Conservation (phyloP, 805 yeast genomes). For the Saccharomycopsis lassenensis region DNA sequence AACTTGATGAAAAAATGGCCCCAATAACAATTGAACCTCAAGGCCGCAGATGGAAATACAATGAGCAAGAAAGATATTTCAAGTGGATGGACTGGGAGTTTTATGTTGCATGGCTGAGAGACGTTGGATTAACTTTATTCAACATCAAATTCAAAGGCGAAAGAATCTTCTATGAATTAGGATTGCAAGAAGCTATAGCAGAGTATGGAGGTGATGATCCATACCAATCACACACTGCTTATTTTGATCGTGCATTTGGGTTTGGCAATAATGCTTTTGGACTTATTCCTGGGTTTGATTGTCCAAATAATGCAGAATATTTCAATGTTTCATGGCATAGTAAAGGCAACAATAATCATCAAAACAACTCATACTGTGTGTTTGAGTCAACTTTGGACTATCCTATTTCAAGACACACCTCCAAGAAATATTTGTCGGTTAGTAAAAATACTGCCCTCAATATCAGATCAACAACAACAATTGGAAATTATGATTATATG, state of each 20-base stretch:
- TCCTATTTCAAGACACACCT: no score
- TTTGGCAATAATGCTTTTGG: slow-evolving; percentile 25
- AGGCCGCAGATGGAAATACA: slow-evolving; percentile 23
- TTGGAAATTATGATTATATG: no score
- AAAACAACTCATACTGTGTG: slow-evolving; percentile 23
- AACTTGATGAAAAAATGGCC: slow-evolving; percentile 20
- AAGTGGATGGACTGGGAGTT: slow-evolving; percentile 26
- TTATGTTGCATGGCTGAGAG: slow-evolving; percentile 22
- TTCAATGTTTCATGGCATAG: slow-evolving; percentile 23
- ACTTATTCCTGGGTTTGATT: slow-evolving; percentile 23
- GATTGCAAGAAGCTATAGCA: slow-evolving; percentile 24
- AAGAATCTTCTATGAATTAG: slow-evolving; percentile 23
- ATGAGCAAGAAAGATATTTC: slow-evolving; percentile 22
- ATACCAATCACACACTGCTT: slow-evolving; percentile 22
- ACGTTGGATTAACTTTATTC: slow-evolving; percentile 21
- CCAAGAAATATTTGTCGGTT: no score
- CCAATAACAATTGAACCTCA: slow-evolving; percentile 22
- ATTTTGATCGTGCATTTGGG: slow-evolving; percentile 22
- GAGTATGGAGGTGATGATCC: slow-evolving; percentile 26
- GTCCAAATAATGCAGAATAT: slow-evolving; percentile 24
- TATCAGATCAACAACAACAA: no score
- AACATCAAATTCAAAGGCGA: slow-evolving; percentile 24
- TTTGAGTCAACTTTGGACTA: no score
- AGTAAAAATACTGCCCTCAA: background rate
- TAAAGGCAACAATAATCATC: slow-evolving; percentile 20